Base-by-base conservation (phyloP, 1,284 basidiomycete species). In the Ustilago tritici region DNA sequence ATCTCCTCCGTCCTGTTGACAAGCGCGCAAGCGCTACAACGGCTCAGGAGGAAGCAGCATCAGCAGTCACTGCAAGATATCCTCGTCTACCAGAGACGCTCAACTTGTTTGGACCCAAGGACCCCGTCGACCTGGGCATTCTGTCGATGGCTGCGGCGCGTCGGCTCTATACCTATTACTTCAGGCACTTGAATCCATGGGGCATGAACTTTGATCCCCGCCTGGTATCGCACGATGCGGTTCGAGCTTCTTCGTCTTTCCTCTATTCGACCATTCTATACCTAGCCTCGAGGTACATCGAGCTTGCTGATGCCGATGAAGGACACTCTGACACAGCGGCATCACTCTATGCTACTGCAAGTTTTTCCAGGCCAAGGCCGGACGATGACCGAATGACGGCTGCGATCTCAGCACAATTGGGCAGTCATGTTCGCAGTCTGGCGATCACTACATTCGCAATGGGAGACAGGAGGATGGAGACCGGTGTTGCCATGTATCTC, bases 231-330 rank as follows among this genome's bases (percentile, higher is more conserved):
- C 76, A 78, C 57, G 76, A 78, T 47, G 68, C 60, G 4, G 61
- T 78, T 12, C 63, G 76, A n/a, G 46, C 65, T 11, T 65, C 76
- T 10, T 78, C 71, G 23, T 67, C 76, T 12, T 70, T 70, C 41
- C 68, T 78, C 34, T 78, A 78, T 56, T 67, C 70, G 15, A 70
- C 68, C 14, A 74, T 78, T 35, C 65, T 78, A 8, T 78, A 67
- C 36, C 59, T 76, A 1, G 78, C 75, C 1, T 74, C 75, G 8
- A 55, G 70, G 40, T 80, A 74, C 54, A 69, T 77, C 47, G 68
- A 73, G 60, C 61, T 70, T 10, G 64, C 59, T 7, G 73, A 76
- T 46, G 69, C 43, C 10, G 61, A 68, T 12, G 68, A 62, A 9
- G 5, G 41, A 10, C 49, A 59, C 19, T 40, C 41, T 6, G 54